Conservation (phyloP, 257 asterid genomes). For the Plantago major region DNA sequence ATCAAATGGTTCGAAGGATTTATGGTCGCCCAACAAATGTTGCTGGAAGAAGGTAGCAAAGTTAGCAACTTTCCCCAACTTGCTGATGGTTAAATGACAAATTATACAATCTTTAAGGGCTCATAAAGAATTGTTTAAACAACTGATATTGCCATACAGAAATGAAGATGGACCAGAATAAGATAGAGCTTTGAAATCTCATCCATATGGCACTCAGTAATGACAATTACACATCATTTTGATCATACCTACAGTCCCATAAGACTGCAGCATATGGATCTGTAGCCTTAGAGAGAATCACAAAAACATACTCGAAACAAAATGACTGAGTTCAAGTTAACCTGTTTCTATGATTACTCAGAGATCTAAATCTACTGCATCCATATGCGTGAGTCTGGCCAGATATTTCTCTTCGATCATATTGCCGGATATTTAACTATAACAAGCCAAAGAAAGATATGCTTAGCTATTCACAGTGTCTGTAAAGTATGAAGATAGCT, state of each 20-base stretch:
- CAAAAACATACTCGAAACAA: slow-evolving; percentile 12
- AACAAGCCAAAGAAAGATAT: slow-evolving; percentile 13
- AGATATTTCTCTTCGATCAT: slow-evolving; percentile 63
- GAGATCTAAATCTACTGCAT: slow-evolving; percentile 19
- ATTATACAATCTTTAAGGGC: no score
- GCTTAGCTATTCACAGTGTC: slow-evolving; percentile 7
- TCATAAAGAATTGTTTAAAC: not conserved
- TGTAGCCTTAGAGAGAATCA: not conserved
- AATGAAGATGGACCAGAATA: no score
- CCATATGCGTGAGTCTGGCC: slow-evolving; percentile 49
- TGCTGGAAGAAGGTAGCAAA: slow-evolving; percentile 9
- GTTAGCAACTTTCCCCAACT: no score
- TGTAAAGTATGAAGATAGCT: slow-evolving; percentile 13
- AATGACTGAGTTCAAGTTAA: slow-evolving; percentile 18
- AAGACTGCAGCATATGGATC: slow-evolving; percentile 12
- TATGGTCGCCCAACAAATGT: slow-evolving; percentile 8
- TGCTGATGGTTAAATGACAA: no score
- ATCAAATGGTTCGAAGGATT: slow-evolving; percentile 12
- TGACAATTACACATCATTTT: no score
- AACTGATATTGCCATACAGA: not conserved
- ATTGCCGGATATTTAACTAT: slow-evolving; percentile 63
- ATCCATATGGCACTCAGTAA: no score
- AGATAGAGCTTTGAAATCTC: no score
- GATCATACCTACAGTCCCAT: not conserved
- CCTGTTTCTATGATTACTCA: slow-evolving; percentile 33